Evolutionary conservation across 78 protist genomes (phyloP), one percentile per base, ranked within the genome.

Genomic region (Protostelium mycophagum): DNA sequence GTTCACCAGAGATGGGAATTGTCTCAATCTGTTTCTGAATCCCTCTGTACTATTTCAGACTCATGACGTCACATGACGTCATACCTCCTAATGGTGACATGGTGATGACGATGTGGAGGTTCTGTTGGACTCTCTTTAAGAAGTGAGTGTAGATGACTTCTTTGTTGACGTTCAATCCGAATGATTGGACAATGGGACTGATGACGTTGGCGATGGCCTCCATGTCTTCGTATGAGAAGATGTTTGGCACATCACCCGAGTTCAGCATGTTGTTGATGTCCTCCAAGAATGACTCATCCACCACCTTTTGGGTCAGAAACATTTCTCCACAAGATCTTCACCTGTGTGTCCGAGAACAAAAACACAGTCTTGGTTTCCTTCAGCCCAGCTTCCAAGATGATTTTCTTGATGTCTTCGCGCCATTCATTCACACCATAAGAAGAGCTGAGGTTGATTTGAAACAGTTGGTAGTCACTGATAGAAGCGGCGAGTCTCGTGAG

Each of bases 181-280:
- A 35, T 0, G 36, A 87, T 84, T 38, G 91, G 35, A 88, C 91
- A 36, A 90, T 34, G 0, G 93, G 91, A 28, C 91, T 39, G 93
- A 97, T 92, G 28, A 84, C 37, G 36, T 1, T 23, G 91, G n/a
- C 25, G 63, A 97, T 96, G 25, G 5, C 29, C 37, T 96, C 97
- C 35, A 89, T 0, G 34, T 96, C 98, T 36, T 89, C 93, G 9
- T 31, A 37, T 0, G 86, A 95, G 86, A 91, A 94, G 36, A 98
- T 35, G 93, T 95, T 95, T 39, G 99, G 98, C 10, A 98, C 97
- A 34, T 97, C 98, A 5, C 98, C 99, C 37, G 92, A 38, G 94
- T 93, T 93, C 28, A 98, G 94, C 28, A 98, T 90, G 93, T 86
- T 92, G 90, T 93, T 95, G 85, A 98, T 83, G 92, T 97, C 98